A percentile compares a stretch with the other conserved stretches of the same genome.
These are phyloP conservation scores for Entoloma clypeatum DNA, from an alignment of 1,284 basidiomycete species.

Conservation along the genomic window DNA sequence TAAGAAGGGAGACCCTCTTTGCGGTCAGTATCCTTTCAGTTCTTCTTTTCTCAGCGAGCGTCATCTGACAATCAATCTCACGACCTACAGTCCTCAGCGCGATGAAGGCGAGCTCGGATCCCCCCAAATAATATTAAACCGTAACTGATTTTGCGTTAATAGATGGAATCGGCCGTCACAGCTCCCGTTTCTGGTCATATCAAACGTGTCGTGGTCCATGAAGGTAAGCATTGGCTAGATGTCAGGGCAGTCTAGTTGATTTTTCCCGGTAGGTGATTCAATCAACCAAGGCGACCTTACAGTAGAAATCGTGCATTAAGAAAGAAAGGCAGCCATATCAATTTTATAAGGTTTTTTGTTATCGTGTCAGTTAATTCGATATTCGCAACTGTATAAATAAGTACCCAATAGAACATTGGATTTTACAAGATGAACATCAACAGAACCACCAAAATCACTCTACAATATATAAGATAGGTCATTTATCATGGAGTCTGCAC, in stretches of 20 bases:
- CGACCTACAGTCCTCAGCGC: constrained; percentile 69
- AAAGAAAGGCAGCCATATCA: constrained; percentile 3
- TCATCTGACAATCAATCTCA: constrained; percentile 17
- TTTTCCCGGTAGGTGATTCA: constrained; percentile 62
- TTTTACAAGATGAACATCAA: too few species aligned
- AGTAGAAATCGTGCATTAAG: constrained; percentile 67
- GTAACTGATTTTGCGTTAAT: constrained; percentile 22
- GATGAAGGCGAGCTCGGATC: constrained; percentile 79
- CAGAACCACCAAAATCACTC: too few species aligned
- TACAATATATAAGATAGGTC: too few species aligned
- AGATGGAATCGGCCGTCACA: constrained; percentile 97
- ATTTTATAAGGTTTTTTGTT: constrained; percentile 7
- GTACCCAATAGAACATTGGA: too few species aligned
- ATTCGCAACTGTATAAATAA: too few species aligned
- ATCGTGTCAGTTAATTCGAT: background rate
- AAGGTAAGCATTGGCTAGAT: constrained; percentile 49
- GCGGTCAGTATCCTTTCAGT: constrained; percentile 50
- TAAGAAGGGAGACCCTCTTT: constrained; percentile 94
- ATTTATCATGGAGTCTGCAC: too few species aligned
- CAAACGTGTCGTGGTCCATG: constrained; percentile 85
- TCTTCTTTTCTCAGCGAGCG: constrained; percentile 16
- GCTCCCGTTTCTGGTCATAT: constrained; percentile 94
- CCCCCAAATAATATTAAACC: constrained; percentile 22
- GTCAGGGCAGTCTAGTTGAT: constrained; percentile 7
- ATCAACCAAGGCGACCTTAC: constrained; percentile 86